phyloP scores from a whole-genome alignment of 345 rosid genomes.

The Arabis hirsuta region DNA sequence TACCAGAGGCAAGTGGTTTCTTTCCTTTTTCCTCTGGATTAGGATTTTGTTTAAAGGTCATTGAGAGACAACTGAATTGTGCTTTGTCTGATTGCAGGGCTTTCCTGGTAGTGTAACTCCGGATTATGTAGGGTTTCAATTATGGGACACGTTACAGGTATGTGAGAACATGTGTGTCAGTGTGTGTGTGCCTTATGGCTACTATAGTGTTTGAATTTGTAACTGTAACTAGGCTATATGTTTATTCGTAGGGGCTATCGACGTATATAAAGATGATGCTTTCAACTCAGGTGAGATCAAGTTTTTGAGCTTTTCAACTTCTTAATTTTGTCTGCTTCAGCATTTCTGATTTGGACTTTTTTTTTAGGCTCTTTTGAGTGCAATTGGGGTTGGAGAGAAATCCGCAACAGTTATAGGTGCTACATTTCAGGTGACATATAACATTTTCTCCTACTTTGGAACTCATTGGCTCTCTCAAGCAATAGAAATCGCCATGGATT shows the following conservation, averaged over 20 bases:
- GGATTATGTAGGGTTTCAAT: conserved; percentile 84
- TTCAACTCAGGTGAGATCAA: conserved; percentile 79
- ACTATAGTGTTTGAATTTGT: conserved; percentile 16
- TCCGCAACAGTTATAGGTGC: conserved; percentile 96
- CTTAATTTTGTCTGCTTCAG: not conserved
- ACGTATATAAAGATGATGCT: conserved; percentile 97
- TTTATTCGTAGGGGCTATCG: conserved; percentile 67
- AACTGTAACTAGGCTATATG: not conserved
- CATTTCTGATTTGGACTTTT: conserved; percentile 19
- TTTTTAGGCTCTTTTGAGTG: conserved; percentile 81
- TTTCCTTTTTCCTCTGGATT: not conserved
- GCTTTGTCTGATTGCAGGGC: conserved; percentile 55
- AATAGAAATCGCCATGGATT: not conserved
- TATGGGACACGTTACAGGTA: conserved; percentile 96
- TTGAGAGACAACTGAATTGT: conserved; percentile 11
- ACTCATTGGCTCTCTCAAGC: conserved; percentile 8
- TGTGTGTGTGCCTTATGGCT: not conserved
- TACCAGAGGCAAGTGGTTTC: conserved; percentile 81
- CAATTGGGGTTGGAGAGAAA: conserved; percentile 96
- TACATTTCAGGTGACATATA: conserved; percentile 74
- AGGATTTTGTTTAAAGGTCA: not conserved
- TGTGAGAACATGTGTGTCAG: not conserved
- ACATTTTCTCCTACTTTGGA: not conserved
- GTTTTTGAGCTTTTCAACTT: conserved; percentile 20
- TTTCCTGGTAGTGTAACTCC: conserved; percentile 90